A percentile compares a stretch with the other conserved stretches of the same genome.
Evolutionary conservation across 2,329 filamentous ascomycete species (phyloP).

Genomic region (Monilinia fructicola): DNA sequence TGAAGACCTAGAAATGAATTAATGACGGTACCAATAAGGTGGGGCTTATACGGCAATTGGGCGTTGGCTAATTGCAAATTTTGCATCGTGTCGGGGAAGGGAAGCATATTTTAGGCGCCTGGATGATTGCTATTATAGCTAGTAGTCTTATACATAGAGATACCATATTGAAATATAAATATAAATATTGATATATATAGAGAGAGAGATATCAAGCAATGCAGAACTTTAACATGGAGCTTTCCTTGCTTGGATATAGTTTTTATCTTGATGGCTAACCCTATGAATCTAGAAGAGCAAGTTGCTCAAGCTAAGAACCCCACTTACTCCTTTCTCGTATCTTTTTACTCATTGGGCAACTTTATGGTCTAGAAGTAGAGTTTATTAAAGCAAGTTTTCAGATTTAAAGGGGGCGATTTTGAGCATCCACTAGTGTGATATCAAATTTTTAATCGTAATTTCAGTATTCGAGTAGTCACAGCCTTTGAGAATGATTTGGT

Average conservation of each 20-base stretch:
- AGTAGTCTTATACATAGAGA: conserved; percentile 5
- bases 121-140: conserved; percentile 5
- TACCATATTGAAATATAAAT: conserved; percentile 15
- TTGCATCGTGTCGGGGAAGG: conserved; percentile 1
- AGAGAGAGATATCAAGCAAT: neutral
- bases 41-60: conserved; percentile 8
- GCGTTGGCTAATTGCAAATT: conserved; percentile 17
- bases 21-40: conserved; percentile 22
- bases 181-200: neutral
- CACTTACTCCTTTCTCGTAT: too few species aligned
- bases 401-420: too few species aligned
- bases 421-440: too few species aligned
- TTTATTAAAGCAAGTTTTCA: too few species aligned
- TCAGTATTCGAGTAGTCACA: too few species aligned
- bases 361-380: too few species aligned
- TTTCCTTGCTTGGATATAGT: neutral
- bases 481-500: too few species aligned
- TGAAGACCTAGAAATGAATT: conserved; percentile 59
- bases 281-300: neutral
- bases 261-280: neutral
- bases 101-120: conserved; percentile 17
- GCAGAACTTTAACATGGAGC: neutral
- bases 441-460: too few species aligned
- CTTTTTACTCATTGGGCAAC: too few species aligned
- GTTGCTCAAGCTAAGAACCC: neutral